A percentile compares a stretch with the other conserved stretches of the same genome.
Conservation (phyloP, 306 rosid species). For the Cucumis melo region DNA sequence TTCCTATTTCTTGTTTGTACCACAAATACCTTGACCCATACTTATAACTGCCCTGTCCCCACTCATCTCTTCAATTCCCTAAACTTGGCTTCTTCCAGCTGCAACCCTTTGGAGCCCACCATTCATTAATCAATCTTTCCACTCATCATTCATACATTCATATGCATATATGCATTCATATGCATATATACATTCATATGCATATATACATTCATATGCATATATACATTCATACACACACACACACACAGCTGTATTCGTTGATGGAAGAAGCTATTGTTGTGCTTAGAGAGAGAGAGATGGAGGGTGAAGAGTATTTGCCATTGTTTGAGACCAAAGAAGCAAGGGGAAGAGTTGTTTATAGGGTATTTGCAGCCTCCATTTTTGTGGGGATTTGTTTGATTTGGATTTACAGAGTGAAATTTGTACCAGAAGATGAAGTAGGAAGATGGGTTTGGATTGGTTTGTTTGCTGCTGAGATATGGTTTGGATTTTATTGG, state of each 20-base stretch:
- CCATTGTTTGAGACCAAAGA: constrained; percentile 49
- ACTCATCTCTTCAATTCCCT: not conserved
- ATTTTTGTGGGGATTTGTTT: constrained; percentile 38
- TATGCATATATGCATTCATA: too few species aligned
- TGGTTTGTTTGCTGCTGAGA: constrained; percentile 47
- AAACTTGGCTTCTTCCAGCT: not conserved
- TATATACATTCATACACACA: not conserved
- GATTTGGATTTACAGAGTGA: constrained; percentile 53
- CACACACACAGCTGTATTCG: not conserved
- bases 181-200: not conserved
- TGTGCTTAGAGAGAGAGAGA: not conserved
- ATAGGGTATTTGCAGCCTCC: constrained; percentile 32
- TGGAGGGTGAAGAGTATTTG: not conserved
- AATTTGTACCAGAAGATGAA: constrained; percentile 18
- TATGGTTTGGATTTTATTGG: constrained; percentile 85
- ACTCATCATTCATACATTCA: not conserved
- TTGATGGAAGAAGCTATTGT: not conserved
- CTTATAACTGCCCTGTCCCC: not conserved
- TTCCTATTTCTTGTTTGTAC: not conserved
- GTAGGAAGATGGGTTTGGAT: constrained; percentile 41
- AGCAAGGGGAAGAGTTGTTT: constrained; percentile 23
- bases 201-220: not conserved
- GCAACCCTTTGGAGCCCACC: not conserved
- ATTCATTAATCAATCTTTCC: not conserved
- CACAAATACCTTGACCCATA: not conserved